Percentiles rank a stretch among this genome's conserved stretches.
These are phyloP conservation scores for Phytophthora multivora DNA, from an alignment of 352 stramenopile genomes.

Conservation along the genomic window DNA sequence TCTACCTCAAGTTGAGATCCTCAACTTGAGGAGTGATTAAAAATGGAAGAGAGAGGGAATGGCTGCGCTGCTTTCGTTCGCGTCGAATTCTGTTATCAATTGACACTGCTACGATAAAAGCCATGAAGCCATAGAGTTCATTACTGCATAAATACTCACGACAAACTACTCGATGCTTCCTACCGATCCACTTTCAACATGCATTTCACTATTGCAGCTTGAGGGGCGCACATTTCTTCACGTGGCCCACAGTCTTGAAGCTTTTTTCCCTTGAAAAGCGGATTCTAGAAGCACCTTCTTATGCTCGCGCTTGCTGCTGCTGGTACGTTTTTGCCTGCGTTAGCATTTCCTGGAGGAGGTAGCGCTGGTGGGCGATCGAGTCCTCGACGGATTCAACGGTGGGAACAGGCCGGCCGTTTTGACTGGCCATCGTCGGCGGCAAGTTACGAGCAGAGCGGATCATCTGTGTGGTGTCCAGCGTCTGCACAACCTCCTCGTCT, in stretches of 20 bases:
- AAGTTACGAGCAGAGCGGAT: conserved; percentile 17
- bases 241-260: conserved; percentile 12
- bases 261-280: conserved; percentile 35
- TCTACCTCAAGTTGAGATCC: too few relatives aligned
- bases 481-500: conserved; percentile 48
- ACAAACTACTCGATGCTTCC: conserved; percentile 23
- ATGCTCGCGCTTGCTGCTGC: conserved; percentile 29
- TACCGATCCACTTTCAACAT: conserved; percentile 23
- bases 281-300: conserved; percentile 15
- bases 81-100: too few relatives aligned
- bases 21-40: too few relatives aligned
- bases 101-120: neutral
- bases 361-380: conserved; percentile 68
- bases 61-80: too few relatives aligned
- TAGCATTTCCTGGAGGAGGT: conserved; percentile 72
- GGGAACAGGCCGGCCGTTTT: conserved; percentile 13
- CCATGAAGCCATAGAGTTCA: conserved; percentile 24
- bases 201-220: conserved; percentile 20
- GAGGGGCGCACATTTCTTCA: conserved; percentile 12
- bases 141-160: conserved; percentile 36
- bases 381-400: conserved; percentile 54
- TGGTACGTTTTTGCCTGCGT: conserved; percentile 52
- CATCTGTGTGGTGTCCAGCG: conserved; percentile 48
- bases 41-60: too few relatives aligned
- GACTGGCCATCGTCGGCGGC: conserved; percentile 11